Evolutionary conservation across 495 filamentous ascomycete species (phyloP), one percentile per base, ranked within the genome.

Genomic region (Halenospora varia): DNA sequence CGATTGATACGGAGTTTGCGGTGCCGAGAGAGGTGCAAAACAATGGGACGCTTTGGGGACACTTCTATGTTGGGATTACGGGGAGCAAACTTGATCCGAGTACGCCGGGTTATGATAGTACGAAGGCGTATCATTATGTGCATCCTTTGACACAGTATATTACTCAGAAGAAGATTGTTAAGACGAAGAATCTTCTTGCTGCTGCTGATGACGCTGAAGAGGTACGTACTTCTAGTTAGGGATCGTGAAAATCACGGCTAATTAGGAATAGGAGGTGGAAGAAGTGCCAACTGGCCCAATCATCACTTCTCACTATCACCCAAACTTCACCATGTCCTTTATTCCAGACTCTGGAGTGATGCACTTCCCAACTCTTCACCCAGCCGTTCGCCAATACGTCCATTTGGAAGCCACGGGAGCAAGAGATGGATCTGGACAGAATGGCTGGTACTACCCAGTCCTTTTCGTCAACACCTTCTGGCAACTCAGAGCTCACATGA

Each of bases 361-460:
- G 62, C 76, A 73, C 25, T 92, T 82, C 55, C 75, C 77, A n/a
- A 75, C 80, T 53, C 72, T 89, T 53, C 88, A 90, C 53, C 88
- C 89, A 0, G 87, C 90, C 1, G 72, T 88, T 47, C 82, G 87
- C 10, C 85, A 91, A 65, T 90, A 88, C 66, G 70, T 96, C 1
- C 82, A 84, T 25, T 79, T 96, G 46, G 94, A 97, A 66, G 71
- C 71, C 2, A 89, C 68, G 59, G 88, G 78, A 68, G 89, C 79
- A 57, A 74, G 94, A 26, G 94, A 98, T 71, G 78, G 73, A 3
- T 83, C 83, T 3, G 94, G 94, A 6, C 82, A 91, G 69, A 92
- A 97, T 73, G 88, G 88, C 44, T 98, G 94, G 94, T 98, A 97
- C 72, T 98, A 94, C 68, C 94, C 94, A 3, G 85, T 96, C 53